Conservation (phyloP, 78 protist species). For the Diacronema lutheri region DNA sequence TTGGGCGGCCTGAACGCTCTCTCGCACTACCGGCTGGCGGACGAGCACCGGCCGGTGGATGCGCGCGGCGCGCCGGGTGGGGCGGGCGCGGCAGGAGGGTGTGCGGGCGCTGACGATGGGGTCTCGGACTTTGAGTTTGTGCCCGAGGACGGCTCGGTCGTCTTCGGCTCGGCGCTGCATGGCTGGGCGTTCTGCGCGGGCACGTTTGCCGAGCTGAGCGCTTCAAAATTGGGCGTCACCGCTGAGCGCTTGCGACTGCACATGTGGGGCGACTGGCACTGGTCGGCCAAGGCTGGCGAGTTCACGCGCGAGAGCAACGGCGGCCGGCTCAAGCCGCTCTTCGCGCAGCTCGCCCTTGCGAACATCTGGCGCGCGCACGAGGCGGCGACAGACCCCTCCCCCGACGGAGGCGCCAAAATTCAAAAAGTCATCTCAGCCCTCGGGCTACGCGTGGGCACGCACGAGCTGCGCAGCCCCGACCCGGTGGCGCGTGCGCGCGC, state of each 20-base stretch:
- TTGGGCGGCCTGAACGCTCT: too few species aligned
- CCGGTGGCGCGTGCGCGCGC: neutral
- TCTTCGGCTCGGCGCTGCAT: slow-evolving; percentile 81
- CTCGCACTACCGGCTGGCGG: neutral
- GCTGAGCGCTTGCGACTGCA: slow-evolving; percentile 49
- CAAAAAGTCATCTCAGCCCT: too few species aligned
- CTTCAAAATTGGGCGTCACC: slow-evolving; percentile 55
- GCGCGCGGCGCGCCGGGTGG: neutral
- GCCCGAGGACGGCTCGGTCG: slow-evolving; percentile 92
- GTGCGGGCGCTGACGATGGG: too few species aligned
- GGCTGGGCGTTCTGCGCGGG: slow-evolving; percentile 88
- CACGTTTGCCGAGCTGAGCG: slow-evolving; percentile 57
- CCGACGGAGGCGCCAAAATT: neutral
- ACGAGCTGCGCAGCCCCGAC: slow-evolving; percentile 53
- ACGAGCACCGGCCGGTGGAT: too few species aligned
- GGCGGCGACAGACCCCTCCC: neutral
- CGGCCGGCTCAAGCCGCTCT: slow-evolving; percentile 71
- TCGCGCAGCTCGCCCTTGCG: slow-evolving; percentile 81
- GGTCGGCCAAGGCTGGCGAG: slow-evolving; percentile 23
- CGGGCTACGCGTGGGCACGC: too few species aligned
- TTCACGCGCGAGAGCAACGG: neutral
- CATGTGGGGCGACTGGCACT: slow-evolving; percentile 92
- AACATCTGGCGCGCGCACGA: slow-evolving; percentile 74
- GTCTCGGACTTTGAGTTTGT: slow-evolving; percentile 40
- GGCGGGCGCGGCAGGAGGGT: neutral